These are phyloP conservation scores for Umbelopsis sp. DNA, from an alignment of 192 early-diverging fungal species.

Conservation along the genomic window DNA sequence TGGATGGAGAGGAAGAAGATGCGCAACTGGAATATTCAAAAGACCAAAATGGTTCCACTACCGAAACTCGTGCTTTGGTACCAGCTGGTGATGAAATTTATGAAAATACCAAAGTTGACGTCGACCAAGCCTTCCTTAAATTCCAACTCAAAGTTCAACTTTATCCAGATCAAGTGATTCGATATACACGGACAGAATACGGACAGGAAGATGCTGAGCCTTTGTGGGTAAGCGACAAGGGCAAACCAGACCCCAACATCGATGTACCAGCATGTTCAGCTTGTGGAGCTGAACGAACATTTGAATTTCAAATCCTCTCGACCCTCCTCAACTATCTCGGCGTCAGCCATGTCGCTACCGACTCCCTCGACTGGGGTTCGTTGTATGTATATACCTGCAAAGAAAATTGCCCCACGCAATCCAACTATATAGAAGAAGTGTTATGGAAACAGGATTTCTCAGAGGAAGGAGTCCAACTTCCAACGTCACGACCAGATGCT, in stretches of 20 bases:
- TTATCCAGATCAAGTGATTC: conserved; percentile 86
- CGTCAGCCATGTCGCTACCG: conserved; percentile 65
- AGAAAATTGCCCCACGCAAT: conserved; percentile 66
- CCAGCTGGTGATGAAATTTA: conserved; percentile 60
- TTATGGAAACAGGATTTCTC: conserved; percentile 82
- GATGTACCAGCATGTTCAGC: conserved; percentile 69
- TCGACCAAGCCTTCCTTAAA: conserved; percentile 87
- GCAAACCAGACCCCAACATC: conserved; percentile 49
- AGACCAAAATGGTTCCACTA: not conserved
- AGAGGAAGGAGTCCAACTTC: conserved; percentile 69
- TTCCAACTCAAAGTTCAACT: conserved; percentile 83
- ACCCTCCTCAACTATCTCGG: conserved; percentile 80
- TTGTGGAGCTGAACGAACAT: conserved; percentile 73
- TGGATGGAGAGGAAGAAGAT: conserved; percentile 50
- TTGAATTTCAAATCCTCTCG: conserved; percentile 96
- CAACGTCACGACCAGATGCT: conserved; percentile 6
- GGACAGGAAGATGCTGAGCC: conserved; percentile 60
- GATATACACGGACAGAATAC: conserved; percentile 69
- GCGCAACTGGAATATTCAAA: conserved; percentile 30
- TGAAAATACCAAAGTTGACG: conserved; percentile 81
- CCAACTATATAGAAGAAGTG: conserved; percentile 52
- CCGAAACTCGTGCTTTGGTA: conserved; percentile 32
- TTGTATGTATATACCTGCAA: conserved; percentile 87
- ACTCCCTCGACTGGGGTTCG: conserved; percentile 92
- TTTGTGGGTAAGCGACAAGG: conserved; percentile 78